Conservation (phyloP, 768 basidiomycete genomes). For the Pleurotus giganteus region DNA sequence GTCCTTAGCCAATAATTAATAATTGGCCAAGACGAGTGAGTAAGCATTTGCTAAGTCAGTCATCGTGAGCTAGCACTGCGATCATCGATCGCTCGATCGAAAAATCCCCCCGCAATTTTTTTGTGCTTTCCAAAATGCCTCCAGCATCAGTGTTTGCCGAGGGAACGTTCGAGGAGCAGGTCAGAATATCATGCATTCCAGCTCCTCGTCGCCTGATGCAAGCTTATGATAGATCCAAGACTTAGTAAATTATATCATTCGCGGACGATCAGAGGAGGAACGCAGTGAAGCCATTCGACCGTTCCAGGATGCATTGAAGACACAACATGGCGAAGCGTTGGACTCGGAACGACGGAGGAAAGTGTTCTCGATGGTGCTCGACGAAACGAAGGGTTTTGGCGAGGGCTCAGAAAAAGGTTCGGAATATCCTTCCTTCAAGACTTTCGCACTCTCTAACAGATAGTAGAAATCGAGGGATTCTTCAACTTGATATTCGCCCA, state of each 20-base stretch:
- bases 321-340: constrained; percentile 49
- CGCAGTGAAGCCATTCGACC: constrained; percentile 59
- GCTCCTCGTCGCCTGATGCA: background rate
- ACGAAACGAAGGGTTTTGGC: constrained; percentile 65
- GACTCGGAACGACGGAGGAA: constrained; percentile 51
- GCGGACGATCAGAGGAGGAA: constrained; percentile 66
- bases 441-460: constrained; percentile 10
- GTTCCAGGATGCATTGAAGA: constrained; percentile 60
- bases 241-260: constrained; percentile 70
- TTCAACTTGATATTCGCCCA: constrained; percentile 83
- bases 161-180: constrained; percentile 88
- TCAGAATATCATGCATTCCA: constrained; percentile 23
- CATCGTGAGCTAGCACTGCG: background rate
- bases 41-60: constrained; percentile 1
- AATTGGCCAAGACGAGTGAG: too few relatives aligned
- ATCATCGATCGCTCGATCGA: background rate
- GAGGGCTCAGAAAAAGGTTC: constrained; percentile 77
- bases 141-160: constrained; percentile 77
- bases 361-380: constrained; percentile 58
- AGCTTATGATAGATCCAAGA: constrained; percentile 60
- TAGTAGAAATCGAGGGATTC: constrained; percentile 79
- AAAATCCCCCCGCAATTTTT: constrained; percentile 27
- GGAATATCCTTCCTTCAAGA: constrained; percentile 17
- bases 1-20: background rate
- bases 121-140: constrained; percentile 48